phyloP scores from a whole-genome alignment of 768 basidiomycete genomes.

The Psilocybe subaeruginosa region DNA sequence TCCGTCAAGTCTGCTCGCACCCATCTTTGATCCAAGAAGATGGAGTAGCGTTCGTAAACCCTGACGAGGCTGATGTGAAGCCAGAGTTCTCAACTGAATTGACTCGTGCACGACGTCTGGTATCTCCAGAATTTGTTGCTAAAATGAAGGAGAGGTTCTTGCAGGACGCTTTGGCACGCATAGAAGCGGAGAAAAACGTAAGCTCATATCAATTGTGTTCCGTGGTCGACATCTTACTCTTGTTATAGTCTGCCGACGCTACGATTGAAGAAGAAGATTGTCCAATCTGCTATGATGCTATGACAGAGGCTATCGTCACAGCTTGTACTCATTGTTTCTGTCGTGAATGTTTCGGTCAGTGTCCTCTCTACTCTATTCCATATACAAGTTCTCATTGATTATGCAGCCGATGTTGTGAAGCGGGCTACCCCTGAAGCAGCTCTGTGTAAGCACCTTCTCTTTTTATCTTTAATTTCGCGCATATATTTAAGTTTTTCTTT shows the following conservation, averaged over 20 bases:
- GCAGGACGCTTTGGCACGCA: constrained; percentile 41
- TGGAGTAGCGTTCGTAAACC: constrained; percentile 44
- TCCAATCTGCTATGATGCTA: constrained; percentile 65
- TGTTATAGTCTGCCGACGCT: constrained; percentile 45
- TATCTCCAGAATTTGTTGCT: constrained; percentile 50
- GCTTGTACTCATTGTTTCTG: constrained; percentile 67
- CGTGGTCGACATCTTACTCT: neutral
- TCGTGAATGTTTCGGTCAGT: constrained; percentile 56
- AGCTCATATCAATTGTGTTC: neutral
- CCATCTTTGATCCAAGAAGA: constrained; percentile 67
- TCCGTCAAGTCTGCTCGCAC: constrained; percentile 72
- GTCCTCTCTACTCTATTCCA: neutral
- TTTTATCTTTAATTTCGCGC: neutral
- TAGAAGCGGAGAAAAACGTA: constrained; percentile 59
- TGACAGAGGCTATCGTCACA: constrained; percentile 58
- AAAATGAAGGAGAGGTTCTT: constrained; percentile 51
- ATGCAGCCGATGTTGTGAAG: constrained; percentile 44
- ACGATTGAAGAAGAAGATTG: constrained; percentile 62
- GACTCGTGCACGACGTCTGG: constrained; percentile 44
- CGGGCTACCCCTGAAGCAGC: constrained; percentile 29
- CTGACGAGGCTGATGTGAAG: constrained; percentile 38
- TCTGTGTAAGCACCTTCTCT: constrained; percentile 43
- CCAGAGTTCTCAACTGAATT: constrained; percentile 42
- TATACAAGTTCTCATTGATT: constrained; percentile 1
- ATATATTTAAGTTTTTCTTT: neutral